Conservation (phyloP, 2,329 filamentous ascomycete species). For the Epichloe gansuensis region DNA sequence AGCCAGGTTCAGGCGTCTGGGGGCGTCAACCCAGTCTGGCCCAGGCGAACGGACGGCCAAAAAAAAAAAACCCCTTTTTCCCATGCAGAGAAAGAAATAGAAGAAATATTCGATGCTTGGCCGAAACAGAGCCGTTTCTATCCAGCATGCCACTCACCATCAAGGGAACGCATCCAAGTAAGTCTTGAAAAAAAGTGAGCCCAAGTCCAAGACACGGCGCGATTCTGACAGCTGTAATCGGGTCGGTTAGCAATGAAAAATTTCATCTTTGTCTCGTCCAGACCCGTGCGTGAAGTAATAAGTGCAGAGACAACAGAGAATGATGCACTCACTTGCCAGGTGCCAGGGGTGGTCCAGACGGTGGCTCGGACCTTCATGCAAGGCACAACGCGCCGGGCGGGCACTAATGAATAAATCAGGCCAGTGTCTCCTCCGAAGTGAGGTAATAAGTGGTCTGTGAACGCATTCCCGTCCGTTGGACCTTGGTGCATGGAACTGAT, state of each 20-base stretch:
- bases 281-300: background rate
- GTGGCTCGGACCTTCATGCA: background rate
- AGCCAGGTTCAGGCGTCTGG: too few relatives aligned
- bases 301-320: background rate
- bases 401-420: background rate
- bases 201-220: too few relatives aligned
- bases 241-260: background rate
- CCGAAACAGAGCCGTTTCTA: background rate
- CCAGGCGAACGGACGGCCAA: too few relatives aligned
- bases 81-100: too few relatives aligned
- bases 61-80: too few relatives aligned
- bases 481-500: too few relatives aligned
- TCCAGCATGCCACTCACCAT: background rate
- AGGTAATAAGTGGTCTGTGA: too few relatives aligned
- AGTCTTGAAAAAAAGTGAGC: accelerated
- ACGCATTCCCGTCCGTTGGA: too few relatives aligned
- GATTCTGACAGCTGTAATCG: too few relatives aligned
- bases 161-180: too few relatives aligned
- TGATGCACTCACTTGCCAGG: background rate
- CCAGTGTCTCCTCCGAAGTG: background rate
- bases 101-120: too few relatives aligned
- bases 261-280: background rate
- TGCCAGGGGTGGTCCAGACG: background rate
- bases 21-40: too few relatives aligned
- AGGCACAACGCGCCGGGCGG: background rate